Percentiles rank a stretch among this genome's conserved stretches.
phyloP scores from a whole-genome alignment of 2,329 filamentous ascomycete species.

The Ophiostoma angusticollis region DNA sequence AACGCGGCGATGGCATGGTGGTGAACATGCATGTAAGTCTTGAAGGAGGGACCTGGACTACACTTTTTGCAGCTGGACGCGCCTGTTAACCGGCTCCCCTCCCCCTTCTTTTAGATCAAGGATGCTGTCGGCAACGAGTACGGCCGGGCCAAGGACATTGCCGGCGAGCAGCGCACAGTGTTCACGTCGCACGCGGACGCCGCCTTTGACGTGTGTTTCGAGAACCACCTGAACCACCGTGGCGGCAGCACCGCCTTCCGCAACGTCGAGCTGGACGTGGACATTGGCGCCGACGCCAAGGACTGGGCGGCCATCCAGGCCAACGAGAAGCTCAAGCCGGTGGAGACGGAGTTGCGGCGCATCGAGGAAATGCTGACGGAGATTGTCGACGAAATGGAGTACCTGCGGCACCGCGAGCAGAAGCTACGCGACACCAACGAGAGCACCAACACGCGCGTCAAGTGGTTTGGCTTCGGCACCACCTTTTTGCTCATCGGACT shows the following conservation, averaged over 20 bases:
- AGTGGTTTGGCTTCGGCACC: slow-evolving; percentile 93
- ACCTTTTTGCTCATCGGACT: slow-evolving; percentile 82
- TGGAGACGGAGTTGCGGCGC: slow-evolving; percentile 85
- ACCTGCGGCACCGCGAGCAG: slow-evolving; percentile 79
- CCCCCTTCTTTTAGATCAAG: slow-evolving; percentile 69
- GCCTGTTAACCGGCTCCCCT: too few species aligned
- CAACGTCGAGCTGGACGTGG: slow-evolving; percentile 81
- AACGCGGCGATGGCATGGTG: slow-evolving; percentile 78
- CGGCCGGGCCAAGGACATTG: slow-evolving; percentile 78
- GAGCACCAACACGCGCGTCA: slow-evolving; percentile 97
- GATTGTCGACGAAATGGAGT: slow-evolving; percentile 91
- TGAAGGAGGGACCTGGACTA: too few species aligned
- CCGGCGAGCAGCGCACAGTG: slow-evolving; percentile 80
- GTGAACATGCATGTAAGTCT: slow-evolving; percentile 79
- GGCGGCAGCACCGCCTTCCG: slow-evolving; percentile 42
- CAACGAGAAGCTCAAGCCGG: slow-evolving; percentile 92
- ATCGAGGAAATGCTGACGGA: slow-evolving; percentile 85
- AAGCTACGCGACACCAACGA: slow-evolving; percentile 97
- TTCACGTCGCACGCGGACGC: slow-evolving; percentile 89
- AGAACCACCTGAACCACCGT: slow-evolving; percentile 54
- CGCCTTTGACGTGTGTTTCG: slow-evolving; percentile 93
- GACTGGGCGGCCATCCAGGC: slow-evolving; percentile 97
- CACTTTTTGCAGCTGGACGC: too few species aligned
- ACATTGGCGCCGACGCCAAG: slow-evolving; percentile 92
- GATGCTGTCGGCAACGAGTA: slow-evolving; percentile 96